Evolutionary conservation across 352 stramenopile genomes (phyloP), one percentile per base, ranked within the genome.

Genomic region (Pythium aristosporum): DNA sequence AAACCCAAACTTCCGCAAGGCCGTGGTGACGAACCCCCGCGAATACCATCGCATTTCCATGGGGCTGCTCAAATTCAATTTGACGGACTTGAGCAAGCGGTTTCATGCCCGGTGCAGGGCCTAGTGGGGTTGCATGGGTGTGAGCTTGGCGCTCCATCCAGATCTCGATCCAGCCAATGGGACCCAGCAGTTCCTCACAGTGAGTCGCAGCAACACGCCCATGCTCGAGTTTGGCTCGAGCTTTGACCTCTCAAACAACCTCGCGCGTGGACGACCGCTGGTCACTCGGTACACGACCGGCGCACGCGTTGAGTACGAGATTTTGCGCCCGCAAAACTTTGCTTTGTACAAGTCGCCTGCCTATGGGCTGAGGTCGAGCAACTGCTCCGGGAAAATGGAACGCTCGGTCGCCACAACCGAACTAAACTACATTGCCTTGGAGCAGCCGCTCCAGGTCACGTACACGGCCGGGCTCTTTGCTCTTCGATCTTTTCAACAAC

Each of bases 401-500:
- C 47, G 58, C 5, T 34, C 37, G 3, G 49, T 65, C 18, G 44
- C 25, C 23, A 36, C 23, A n/a, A 65, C 58, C 8, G 20, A 46
- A 15, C 47, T 65, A 6, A 57, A 65, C 37, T 30, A 58, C n/a
- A 21, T 65, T 36, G 50, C 28, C 37, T 52, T 65, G 21, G 58
- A 65, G 37, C 21, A 57, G 7, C 23, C 58, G 9, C 15, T 58
- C 3, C 58, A 65, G 32, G 47, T 58, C 16, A 52, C 49, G 25
- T 58, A 58, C 28, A 65, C 48, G 5, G 58, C 58, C 20, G 58
- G 58, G n/a, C n/a, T n/a, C n/a, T 5, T 37, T 65, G 7, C 57
- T 58, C n/a, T 58, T 58, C n/a, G n/a, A n/a, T n/a, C 36, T 65
- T 5, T 65, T 58, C 48, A 21, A 65, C 23, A 64, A 64, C 32